Percentiles rank a stretch among this genome's conserved stretches.
Evolutionary conservation across 1,284 basidiomycete genomes (phyloP).

Genomic region (Fomitopsis pinicola): DNA sequence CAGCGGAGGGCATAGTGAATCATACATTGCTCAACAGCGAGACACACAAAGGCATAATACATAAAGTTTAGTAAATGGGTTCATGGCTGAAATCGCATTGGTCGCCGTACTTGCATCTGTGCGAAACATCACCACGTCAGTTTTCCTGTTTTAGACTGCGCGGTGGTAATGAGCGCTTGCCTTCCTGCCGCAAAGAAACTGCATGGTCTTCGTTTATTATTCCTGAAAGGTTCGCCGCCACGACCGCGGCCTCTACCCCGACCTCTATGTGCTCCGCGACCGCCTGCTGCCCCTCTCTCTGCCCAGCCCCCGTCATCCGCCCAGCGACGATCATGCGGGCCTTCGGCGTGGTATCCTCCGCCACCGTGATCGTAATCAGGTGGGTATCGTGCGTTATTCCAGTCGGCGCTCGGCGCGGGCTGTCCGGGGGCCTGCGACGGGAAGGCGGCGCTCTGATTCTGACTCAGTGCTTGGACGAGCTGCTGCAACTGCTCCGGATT

Average conservation of each 20-base stretch:
- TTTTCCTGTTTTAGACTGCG: slow-evolving; percentile 34
- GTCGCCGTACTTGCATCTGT: slow-evolving; percentile 82
- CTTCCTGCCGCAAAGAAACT: slow-evolving; percentile 85
- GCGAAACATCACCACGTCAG: slow-evolving; percentile 33
- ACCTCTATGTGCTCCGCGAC: slow-evolving; percentile 34
- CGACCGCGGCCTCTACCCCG: slow-evolving; percentile 43
- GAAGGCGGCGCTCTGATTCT: slow-evolving; percentile 21
- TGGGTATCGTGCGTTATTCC: slow-evolving; percentile 24
- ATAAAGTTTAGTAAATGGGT: slow-evolving; percentile 18
- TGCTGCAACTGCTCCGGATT: slow-evolving; percentile 61
- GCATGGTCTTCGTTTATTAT: slow-evolving; percentile 80
- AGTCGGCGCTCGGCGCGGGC: slow-evolving; percentile 15
- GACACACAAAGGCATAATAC: slow-evolving; percentile 1
- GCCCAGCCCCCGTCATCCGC: slow-evolving; percentile 34
- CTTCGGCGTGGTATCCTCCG: slow-evolving; percentile 38
- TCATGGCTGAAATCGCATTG: slow-evolving; percentile 80
- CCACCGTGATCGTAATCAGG: slow-evolving; percentile 28
- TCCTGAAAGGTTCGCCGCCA: slow-evolving; percentile 55
- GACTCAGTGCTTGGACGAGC: slow-evolving; percentile 40
- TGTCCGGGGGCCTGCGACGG: slow-evolving; percentile 18
- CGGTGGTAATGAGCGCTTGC: slow-evolving; percentile 59
- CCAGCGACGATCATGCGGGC: slow-evolving; percentile 42
- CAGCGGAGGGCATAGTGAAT: not conserved
- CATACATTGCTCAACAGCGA: not conserved
- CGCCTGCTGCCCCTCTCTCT: slow-evolving; percentile 27